Base-by-base conservation (phyloP, 306 rosid species). In the Prunus padus region DNA sequence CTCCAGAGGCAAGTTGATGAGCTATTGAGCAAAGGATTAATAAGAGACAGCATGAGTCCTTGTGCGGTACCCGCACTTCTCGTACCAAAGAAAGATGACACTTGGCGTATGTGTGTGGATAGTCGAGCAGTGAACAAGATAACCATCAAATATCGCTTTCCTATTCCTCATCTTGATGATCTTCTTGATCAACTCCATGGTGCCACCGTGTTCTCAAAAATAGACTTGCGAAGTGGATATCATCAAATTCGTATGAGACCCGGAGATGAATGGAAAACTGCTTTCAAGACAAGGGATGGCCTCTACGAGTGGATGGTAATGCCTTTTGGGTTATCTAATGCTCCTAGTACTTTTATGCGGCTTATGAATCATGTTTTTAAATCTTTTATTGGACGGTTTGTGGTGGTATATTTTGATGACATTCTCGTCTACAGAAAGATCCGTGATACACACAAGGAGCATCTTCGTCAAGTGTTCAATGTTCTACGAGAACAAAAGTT, bases 281-380 rank as follows among this genome's bases (percentile, higher is more conserved):
- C 30, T 4, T 71, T 71, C 37, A 71, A 31, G n/a, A 69, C 28
- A 1, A 49, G 45, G 15, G 33, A 50, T 25, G 45, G 44, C 0
- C 20, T 50, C 1, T 47, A 49, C 11, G 20, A 52, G 5, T 71
- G 30, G 52, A 16, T 30, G 9, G 63, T 28, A 10, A 70, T 70
- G 62, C 74, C 74, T 6, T 51, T 70, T 8, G 46, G 74, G 0
- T 14, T 51, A 3, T 70, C 62, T 23, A 69, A 69, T 69, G 74
- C 19, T 3, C 62, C 47, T 15, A 50, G 25, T 28, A 69, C 74
- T 16, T 69, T 69, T 51, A 25, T 69, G 18, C 0, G 26, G 8
- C 22, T 50, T 0, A 30, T 50, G 62, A 69, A 25, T 15, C 62
- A 56, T 56, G 62, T 20, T 23, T 56, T 56, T 22, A 56, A 56